These are phyloP conservation scores for Globisporangium alternatum DNA, from an alignment of 352 stramenopile genomes.

Conservation along the genomic window DNA sequence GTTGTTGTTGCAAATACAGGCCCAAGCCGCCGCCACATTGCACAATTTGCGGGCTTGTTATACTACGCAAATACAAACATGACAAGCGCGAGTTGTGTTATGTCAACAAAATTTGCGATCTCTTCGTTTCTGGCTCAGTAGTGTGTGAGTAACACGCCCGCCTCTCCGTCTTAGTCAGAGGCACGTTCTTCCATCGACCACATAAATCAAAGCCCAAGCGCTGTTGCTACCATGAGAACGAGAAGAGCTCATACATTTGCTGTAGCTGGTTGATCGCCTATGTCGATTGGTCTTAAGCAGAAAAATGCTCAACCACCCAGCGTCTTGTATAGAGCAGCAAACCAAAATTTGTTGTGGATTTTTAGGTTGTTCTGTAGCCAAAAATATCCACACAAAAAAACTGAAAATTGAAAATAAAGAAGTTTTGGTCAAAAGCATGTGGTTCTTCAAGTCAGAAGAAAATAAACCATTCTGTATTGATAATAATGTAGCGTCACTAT, in stretches of 20 bases:
- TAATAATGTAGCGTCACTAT: not conserved
- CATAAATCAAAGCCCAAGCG: not conserved
- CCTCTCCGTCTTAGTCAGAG: conserved; percentile 1
- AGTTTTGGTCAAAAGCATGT: not conserved
- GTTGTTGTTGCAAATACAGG: no score
- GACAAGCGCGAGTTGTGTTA: not conserved
- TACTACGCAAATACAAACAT: no score
- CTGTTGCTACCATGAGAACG: no score
- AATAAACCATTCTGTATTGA: not conserved
- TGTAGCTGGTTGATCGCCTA: no score
- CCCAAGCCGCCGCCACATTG: no score
- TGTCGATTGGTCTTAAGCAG: no score
- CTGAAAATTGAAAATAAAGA: not conserved
- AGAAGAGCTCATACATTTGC: not conserved
- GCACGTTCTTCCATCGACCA: not conserved
- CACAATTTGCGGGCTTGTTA: no score
- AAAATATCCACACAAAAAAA: conserved; percentile 9
- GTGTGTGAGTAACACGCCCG: conserved; percentile 1
- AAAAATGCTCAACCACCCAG: not conserved
- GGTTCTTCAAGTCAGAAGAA: not conserved
- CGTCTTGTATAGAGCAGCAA: not conserved
- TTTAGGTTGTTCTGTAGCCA: not conserved
- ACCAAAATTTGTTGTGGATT: not conserved
- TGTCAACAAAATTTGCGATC: conserved; percentile 1
- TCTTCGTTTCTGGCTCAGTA: not conserved